phyloP scores from a whole-genome alignment of 2,329 filamentous ascomycete species.

The Xylaria sp. region DNA sequence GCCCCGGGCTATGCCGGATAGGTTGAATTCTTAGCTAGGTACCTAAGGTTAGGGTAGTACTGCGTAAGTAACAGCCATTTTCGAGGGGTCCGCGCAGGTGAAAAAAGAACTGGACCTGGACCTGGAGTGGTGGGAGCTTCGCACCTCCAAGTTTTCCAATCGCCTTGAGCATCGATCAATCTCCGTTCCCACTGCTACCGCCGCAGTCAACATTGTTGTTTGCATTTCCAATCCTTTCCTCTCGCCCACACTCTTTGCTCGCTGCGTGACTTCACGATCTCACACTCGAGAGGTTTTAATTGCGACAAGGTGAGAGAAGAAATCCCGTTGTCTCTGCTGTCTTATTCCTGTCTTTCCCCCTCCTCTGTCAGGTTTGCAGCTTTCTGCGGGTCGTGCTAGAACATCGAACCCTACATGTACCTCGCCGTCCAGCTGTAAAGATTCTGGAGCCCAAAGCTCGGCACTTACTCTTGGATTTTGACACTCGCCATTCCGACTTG shows the following conservation, averaged over 20 bases:
- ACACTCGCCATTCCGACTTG: constrained; percentile 20
- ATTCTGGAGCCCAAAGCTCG: constrained; percentile 6
- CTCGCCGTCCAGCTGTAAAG: constrained; percentile 1
- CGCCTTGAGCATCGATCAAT: constrained; percentile 4
- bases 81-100: constrained; percentile 15
- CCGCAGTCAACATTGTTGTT: constrained; percentile 7
- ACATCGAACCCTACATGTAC: constrained; percentile 15
- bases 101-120: constrained; percentile 7
- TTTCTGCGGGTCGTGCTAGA: not conserved
- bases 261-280: constrained; percentile 27
- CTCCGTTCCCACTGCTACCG: constrained; percentile 8
- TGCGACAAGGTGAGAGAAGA: constrained; percentile 22
- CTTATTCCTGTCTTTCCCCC: not conserved
- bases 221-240: constrained; percentile 11
- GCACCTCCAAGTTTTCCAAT: constrained; percentile 24
- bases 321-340: constrained; percentile 6
- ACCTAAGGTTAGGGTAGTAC: too few relatives aligned
- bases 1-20: not conserved
- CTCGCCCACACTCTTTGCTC: constrained; percentile 11
- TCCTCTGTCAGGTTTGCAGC: constrained; percentile 3
- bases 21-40: not conserved
- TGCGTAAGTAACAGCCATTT: not conserved
- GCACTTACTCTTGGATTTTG: constrained; percentile 6
- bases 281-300: constrained; percentile 28
- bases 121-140: constrained; percentile 21